phyloP scores from a whole-genome alignment of 208 protist genomes.

The Naegleria gruberi region DNA sequence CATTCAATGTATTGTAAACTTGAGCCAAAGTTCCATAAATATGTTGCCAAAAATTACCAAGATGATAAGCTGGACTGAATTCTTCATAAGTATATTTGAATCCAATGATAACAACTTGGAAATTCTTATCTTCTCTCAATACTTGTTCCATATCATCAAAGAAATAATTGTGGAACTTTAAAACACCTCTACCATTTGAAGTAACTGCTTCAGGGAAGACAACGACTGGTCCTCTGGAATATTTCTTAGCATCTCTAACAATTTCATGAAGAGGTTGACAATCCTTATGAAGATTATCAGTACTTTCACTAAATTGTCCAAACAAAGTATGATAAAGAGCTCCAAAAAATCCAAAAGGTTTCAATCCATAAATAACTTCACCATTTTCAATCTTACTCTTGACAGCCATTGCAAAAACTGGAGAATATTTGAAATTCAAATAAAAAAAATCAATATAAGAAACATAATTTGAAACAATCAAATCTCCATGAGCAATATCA shows the following conservation, averaged over 20 bases:
- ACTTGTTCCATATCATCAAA: neutral
- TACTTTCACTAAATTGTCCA: neutral
- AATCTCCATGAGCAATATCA: neutral
- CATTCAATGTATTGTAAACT: neutral
- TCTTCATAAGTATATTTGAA: neutral
- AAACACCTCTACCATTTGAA: neutral
- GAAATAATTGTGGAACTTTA: neutral
- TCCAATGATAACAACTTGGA: neutral
- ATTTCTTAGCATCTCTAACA: neutral
- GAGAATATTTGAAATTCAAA: neutral
- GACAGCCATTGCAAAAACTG: neutral
- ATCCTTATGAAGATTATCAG: neutral
- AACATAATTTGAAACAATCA: neutral
- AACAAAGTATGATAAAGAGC: neutral
- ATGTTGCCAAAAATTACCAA: neutral
- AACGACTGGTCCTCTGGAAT: neutral
- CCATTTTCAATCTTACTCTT: neutral
- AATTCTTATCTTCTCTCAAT: neutral
- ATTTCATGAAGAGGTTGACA: neutral
- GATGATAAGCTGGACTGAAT: neutral
- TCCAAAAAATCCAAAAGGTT: neutral
- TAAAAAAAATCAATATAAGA: neutral
- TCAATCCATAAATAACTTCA: neutral
- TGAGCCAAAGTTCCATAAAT: neutral
- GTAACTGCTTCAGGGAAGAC: neutral